Evolutionary conservation across 139 green algal genomes (phyloP), one percentile per base, ranked within the genome.

Genomic region (Chlamydomonas schloesseri): DNA sequence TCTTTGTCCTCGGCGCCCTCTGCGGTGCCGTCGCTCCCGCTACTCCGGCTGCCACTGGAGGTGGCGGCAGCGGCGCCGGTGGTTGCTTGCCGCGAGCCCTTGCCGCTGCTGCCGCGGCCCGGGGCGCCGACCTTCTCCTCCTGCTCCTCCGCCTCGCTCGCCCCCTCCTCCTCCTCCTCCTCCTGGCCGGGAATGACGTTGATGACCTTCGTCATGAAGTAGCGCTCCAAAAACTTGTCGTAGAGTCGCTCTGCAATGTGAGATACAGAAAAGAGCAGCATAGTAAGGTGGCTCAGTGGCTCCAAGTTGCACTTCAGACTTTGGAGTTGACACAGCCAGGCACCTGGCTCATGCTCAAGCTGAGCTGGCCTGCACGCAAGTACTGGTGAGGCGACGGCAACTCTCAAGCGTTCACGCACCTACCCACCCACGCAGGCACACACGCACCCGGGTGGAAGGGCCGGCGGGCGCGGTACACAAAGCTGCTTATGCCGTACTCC

Each of bases 401-500:
- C n/a, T n/a, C n/a, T n/a, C n/a, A n/a, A n/a, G n/a, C 55, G 18
- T 24, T 11, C 20, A 24, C 4, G 55, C 20, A 24, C 4, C 9
- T 23, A 62, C 10, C 8, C 18, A 23, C 10, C 2, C 20, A 24
- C 3, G 2, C 55, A 62, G 2, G 55, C 55, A 24, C 55, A 0
- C 34, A 33, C 36, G 36, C 24, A 75, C 70, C 36, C 10, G 95
- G 93, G 81, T 97, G 95, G 88, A 97, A 97, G 60, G 92, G 92
- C 57, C 58, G 75, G 34, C 87, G 88, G 3, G 91, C 71, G 34
- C 77, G 71, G 85, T 96, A 97, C 13, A 97, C 89, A 64, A 94
- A 97, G 82, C 50, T 89, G n/a, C 33, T 65, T 37, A 97, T 94
- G 53, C 92, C 94, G 69, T 93, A 95, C 70, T 93, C 89, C 20